Percentiles rank a stretch among this genome's conserved stretches.
These are phyloP conservation scores for Taxillus chinensis DNA, from an alignment of 164 flowering plant species.

Conservation along the genomic window DNA sequence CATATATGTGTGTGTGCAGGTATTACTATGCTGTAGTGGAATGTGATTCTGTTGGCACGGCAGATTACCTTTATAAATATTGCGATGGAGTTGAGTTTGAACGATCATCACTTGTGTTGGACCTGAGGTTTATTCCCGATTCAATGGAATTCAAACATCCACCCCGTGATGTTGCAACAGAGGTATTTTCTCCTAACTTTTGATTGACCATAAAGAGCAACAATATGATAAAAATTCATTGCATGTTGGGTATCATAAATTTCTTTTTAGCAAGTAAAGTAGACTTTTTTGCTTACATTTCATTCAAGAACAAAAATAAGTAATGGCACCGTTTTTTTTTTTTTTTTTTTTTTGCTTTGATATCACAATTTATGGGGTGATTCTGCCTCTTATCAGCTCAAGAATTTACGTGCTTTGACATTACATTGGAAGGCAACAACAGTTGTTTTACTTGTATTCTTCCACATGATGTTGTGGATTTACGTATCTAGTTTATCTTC, in stretches of 20 bases:
- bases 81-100: conserved; percentile 87
- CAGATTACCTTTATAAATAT: conserved; percentile 69
- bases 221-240: not conserved
- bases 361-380: too few relatives aligned
- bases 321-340: too few relatives aligned
- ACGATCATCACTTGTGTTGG: conserved; percentile 74
- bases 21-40: conserved; percentile 87
- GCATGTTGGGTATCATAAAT: not conserved
- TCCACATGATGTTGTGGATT: too few relatives aligned
- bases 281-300: not conserved
- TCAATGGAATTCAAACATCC: conserved; percentile 75
- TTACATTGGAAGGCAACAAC: too few relatives aligned
- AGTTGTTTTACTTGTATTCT: too few relatives aligned
- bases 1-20: conserved; percentile 23
- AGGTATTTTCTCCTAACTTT: conserved; percentile 35
- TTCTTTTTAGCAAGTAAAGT: not conserved
- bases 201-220: not conserved
- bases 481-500: too few relatives aligned
- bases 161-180: conserved; percentile 79
- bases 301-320: too few relatives aligned
- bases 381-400: too few relatives aligned
- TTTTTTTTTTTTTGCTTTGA: too few relatives aligned
- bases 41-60: conserved; percentile 83
- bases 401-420: too few relatives aligned
- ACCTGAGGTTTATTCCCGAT: conserved; percentile 89